Conservation (phyloP, 164 flowering plant species). For the Magnolia kwangsiensis region DNA sequence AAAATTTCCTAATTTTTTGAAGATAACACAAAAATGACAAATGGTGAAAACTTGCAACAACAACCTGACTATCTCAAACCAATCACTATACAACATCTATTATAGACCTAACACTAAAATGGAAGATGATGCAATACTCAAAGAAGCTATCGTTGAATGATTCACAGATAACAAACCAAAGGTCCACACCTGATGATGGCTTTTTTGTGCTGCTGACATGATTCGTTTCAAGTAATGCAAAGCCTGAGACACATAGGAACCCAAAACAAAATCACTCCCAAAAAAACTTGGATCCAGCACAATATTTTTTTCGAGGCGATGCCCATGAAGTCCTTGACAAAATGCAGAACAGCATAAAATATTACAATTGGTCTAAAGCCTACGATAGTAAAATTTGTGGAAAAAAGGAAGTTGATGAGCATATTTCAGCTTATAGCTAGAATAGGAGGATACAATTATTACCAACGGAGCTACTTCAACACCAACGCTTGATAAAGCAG, state of each 20-base stretch:
- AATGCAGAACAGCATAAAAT: constrained; percentile 29
- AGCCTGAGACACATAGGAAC: constrained; percentile 31
- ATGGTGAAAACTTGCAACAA: too few relatives aligned
- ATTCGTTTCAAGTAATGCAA: constrained; percentile 26
- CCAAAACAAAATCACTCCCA: constrained; percentile 15
- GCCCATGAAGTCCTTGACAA: constrained; percentile 26
- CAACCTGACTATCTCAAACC: too few relatives aligned
- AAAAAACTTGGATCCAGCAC: constrained; percentile 22
- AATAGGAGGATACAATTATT: background rate
- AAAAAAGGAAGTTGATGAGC: background rate
- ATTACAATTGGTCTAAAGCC: constrained; percentile 5
- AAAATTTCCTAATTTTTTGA: too few relatives aligned
- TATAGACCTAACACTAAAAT: too few relatives aligned
- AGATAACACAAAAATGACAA: too few relatives aligned
- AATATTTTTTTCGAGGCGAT: constrained; percentile 22
- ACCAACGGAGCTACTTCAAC: too few relatives aligned
- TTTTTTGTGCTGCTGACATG: constrained; percentile 29
- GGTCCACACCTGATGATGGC: constrained; percentile 63
- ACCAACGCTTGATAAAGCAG: too few relatives aligned
- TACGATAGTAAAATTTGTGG: background rate
- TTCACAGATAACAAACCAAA: background rate
- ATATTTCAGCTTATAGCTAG: background rate
- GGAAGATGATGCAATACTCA: too few relatives aligned
- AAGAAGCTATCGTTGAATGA: too few relatives aligned
- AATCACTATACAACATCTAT: too few relatives aligned